These are phyloP conservation scores for Blastobotrys peoriensis DNA, from an alignment of 805 yeast species.

Conservation along the genomic window DNA sequence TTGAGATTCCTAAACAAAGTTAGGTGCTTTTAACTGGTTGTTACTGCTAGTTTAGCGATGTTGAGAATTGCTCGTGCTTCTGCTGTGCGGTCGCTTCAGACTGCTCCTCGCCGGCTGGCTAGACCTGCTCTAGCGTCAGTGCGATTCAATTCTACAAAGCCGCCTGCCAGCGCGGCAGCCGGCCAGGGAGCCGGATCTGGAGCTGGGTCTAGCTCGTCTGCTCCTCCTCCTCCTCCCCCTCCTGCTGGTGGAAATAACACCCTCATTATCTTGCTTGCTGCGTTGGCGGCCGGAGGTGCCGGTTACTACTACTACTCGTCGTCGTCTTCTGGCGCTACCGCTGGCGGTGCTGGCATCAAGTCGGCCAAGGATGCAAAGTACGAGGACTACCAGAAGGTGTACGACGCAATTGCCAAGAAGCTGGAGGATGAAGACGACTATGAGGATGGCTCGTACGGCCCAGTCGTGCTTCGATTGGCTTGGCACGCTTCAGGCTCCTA, in stretches of 20 bases:
- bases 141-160: slow-evolving; percentile 7
- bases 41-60: too few relatives aligned
- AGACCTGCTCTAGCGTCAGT: slow-evolving; percentile 1
- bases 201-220: neutral
- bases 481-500: slow-evolving; percentile 86
- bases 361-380: slow-evolving; percentile 28
- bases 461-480: slow-evolving; percentile 64
- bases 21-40: too few relatives aligned
- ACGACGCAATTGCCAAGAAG: slow-evolving; percentile 69
- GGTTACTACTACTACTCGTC: slow-evolving; percentile 29
- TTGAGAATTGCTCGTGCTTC: neutral
- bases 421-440: slow-evolving; percentile 38
- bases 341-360: slow-evolving; percentile 30
- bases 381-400: slow-evolving; percentile 65
- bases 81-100: neutral
- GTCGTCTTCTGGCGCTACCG: slow-evolving; percentile 26
- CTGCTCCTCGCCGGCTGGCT: neutral
- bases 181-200: too few relatives aligned
- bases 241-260: slow-evolving; percentile 6
- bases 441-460: slow-evolving; percentile 69
- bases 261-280: slow-evolving; percentile 14
- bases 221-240: slow-evolving; percentile 12
- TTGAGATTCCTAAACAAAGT: too few relatives aligned
- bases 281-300: slow-evolving; percentile 25
- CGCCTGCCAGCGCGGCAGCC: neutral